Base-by-base conservation (phyloP, 331 rosid genomes). In the Cydonia oblonga region DNA sequence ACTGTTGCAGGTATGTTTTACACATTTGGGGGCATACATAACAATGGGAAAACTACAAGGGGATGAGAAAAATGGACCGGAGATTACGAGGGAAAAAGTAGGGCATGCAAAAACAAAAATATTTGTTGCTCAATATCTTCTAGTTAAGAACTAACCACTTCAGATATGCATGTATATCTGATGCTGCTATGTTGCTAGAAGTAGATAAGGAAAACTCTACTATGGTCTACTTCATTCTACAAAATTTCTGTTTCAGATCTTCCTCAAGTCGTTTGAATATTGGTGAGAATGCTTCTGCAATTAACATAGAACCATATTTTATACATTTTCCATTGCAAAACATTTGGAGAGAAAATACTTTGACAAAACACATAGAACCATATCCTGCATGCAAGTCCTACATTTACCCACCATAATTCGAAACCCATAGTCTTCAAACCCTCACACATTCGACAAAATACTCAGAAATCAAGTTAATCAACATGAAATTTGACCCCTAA, bases 211-310 rank as follows among this genome's bases (percentile, higher is more conserved):
- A 58, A 66, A 25, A 9, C 12, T 24, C 6, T 28, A 42, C 20
- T 2, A 23, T 9, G 30, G 44, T 75, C 49, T 58, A 71, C 67
- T 76, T 78, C 38, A 62, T 75, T 64, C 59, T 73, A 84, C 87
- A 77, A 60, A 83, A 88, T 81, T 85, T 81, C 23, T 60, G 74
- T 59, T 85, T 81, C 68, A 92, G 73, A 60, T 71, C 81, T 79
- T 84, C 91, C 80, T 92, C 96, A 72, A 92, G 54, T 56, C 79
- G 75, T 54, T 65, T 88, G 66, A 90, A 83, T 73, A 84, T 87
- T 69, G 18, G 67, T 53, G 85, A 82, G 75, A 87, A 87, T n/a
- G 74, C 62, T 76, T 91, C 96, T 92, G 89, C 90, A 84, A 23
- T 71, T 57, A 24, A 76, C 63, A 77, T 59, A 63, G 24, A 46